Conservation (phyloP, 805 yeast genomes). For the Myxozyma geophila region DNA sequence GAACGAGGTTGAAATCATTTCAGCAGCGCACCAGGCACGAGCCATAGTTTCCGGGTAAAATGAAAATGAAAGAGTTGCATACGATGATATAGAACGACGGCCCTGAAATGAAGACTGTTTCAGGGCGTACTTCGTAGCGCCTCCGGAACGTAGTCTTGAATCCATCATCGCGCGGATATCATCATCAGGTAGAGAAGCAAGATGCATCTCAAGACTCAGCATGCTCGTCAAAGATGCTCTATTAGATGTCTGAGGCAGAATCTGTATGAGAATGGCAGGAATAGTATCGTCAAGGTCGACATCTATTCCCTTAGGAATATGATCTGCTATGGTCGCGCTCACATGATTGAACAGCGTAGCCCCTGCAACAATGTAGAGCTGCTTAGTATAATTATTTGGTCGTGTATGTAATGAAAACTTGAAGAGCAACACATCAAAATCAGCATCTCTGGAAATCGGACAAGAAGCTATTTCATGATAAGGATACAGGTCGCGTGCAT, state of each 20-base stretch:
- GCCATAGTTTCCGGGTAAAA: slow-evolving; percentile 7
- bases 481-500: slow-evolving; percentile 15
- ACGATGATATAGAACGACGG: slow-evolving; percentile 1
- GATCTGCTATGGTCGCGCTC: not conserved
- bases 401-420: not conserved
- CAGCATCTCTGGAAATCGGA: slow-evolving; percentile 1
- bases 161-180: slow-evolving; percentile 9
- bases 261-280: slow-evolving; percentile 2
- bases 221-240: not conserved
- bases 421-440: not conserved
- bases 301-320: not conserved
- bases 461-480: slow-evolving; percentile 1
- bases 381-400: not conserved
- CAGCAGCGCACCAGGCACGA: slow-evolving; percentile 7
- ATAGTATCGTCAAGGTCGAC: slow-evolving; percentile 8
- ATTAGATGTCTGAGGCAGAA: not conserved
- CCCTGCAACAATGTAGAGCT: not conserved
- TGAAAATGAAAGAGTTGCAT: slow-evolving; percentile 4
- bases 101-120: not conserved
- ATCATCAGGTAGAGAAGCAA: slow-evolving; percentile 7
- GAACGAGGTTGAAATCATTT: not conserved
- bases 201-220: slow-evolving; percentile 10
- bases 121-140: slow-evolving; percentile 5
- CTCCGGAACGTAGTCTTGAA: slow-evolving; percentile 7
- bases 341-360: not conserved